phyloP scores from a whole-genome alignment of 2,329 filamentous ascomycete species.

The Fusarium nurragi region DNA sequence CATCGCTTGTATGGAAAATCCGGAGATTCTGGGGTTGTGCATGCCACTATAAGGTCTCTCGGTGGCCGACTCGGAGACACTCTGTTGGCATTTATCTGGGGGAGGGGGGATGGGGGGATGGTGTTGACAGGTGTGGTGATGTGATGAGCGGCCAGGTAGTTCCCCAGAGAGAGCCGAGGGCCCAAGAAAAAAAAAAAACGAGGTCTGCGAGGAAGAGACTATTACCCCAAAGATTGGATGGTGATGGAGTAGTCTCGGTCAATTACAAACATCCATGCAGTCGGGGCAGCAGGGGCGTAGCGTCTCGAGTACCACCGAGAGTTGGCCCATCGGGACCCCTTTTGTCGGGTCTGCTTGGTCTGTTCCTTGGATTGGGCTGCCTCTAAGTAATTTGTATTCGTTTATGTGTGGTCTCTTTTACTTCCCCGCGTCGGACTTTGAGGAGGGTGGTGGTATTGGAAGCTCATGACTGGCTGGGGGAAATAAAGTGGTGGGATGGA shows the following conservation, averaged over 20 bases:
- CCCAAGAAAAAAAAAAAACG: background rate
- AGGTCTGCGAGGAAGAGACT: constrained; percentile 7
- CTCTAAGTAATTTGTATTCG: background rate
- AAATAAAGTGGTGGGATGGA: background rate
- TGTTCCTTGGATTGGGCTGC: background rate
- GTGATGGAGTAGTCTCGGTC: constrained; percentile 38
- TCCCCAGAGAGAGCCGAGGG: constrained; percentile 7
- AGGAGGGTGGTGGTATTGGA: constrained; percentile 14
- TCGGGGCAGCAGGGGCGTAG: constrained; percentile 38
- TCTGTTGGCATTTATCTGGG: constrained; percentile 29
- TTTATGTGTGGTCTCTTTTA: background rate
- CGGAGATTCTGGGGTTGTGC: constrained; percentile 34
- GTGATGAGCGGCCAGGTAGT: constrained; percentile 5
- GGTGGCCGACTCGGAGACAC: constrained; percentile 40
- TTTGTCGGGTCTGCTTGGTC: constrained; percentile 3
- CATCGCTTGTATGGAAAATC: constrained; percentile 17
- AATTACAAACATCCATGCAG: constrained; percentile 44
- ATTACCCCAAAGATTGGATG: constrained; percentile 25
- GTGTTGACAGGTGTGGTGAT: background rate
- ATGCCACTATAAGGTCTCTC: constrained; percentile 25
- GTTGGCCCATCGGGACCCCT: constrained; percentile 44
- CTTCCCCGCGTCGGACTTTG: constrained; percentile 35
- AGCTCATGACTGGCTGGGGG: constrained; percentile 6
- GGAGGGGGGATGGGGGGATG: constrained; percentile 9
- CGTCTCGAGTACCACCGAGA: constrained; percentile 49